A percentile compares a stretch with the other conserved stretches of the same genome.
Conservation (phyloP, 371 early-diverging fungal genomes). For the Entomophthora muscae region DNA sequence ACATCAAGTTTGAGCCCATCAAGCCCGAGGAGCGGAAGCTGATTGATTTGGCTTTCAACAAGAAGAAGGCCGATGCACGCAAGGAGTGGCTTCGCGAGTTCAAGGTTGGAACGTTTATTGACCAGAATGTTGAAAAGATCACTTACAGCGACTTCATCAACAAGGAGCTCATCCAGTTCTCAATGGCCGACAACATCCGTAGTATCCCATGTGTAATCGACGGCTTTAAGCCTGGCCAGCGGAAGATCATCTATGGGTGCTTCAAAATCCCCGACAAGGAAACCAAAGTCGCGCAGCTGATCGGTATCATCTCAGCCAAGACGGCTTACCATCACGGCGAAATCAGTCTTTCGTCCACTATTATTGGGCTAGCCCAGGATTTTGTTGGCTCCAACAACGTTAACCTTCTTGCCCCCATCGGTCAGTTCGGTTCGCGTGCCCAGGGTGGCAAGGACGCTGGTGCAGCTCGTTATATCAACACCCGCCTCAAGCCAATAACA, state of each 20-base stretch:
- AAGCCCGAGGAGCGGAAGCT: slow-evolving; percentile 51
- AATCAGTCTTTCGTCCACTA: slow-evolving; percentile 69
- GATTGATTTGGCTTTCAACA: slow-evolving; percentile 97
- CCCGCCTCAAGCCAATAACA: slow-evolving; percentile 60
- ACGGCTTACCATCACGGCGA: slow-evolving; percentile 99
- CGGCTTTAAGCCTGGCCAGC: slow-evolving; percentile 98
- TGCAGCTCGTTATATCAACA: slow-evolving; percentile 95
- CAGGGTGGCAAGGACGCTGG: slow-evolving; percentile 98
- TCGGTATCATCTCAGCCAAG: slow-evolving; percentile 88
- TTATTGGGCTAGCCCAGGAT: slow-evolving; percentile 95
- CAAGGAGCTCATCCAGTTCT: slow-evolving; percentile 93
- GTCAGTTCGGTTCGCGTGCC: slow-evolving; percentile 96
- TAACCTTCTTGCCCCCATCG: slow-evolving; percentile 77
- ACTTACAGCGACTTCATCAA: slow-evolving; percentile 93
- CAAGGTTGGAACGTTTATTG: slow-evolving; percentile 88
- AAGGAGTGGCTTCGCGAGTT: slow-evolving; percentile 92
- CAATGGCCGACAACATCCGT: slow-evolving; percentile 94
- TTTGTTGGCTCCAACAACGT: slow-evolving; percentile 98
- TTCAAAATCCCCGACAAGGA: slow-evolving; percentile 84
- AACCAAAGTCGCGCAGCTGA: slow-evolving; percentile 94
- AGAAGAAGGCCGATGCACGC: slow-evolving; percentile 89
- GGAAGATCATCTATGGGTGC: slow-evolving; percentile 92
- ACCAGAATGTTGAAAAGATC: slow-evolving; percentile 63
- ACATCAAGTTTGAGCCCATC: slow-evolving; percentile 64
- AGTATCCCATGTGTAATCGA: slow-evolving; percentile 98